Base-by-base conservation (phyloP, 208 protist species). In the Trypanosoma boissoni region DNA sequence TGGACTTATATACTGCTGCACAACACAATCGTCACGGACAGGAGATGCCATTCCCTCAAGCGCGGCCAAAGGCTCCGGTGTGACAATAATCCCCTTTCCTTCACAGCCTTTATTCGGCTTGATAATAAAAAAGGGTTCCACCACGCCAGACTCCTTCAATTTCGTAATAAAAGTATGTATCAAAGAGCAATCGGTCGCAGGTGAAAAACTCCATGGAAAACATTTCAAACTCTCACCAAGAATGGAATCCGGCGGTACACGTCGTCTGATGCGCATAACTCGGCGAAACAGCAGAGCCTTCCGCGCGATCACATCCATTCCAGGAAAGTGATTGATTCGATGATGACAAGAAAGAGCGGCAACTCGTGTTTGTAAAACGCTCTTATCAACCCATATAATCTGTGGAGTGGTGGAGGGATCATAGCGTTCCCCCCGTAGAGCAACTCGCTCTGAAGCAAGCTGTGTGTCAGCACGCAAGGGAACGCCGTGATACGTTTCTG, bases 311-410 rank as follows among this genome's bases (percentile, higher is more conserved):
- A 80, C 69, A 37, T 85, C 42, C 87, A 98, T 98, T 1, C 72
- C 76, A 1, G 88, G 72, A 55, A 96, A 98, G 75, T 98, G 96
- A 70, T 98, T 98, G 16, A 98, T 78, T 0, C 86, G 73, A 66
- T 98, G 93, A 37, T 72, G 79, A 29, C 62, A 74, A 20, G 54
- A 59, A 49, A 97, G 53, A 8, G 36, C 60, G 9, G 78, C 72
- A 1, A 98, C 81, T 26, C 86, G 69, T 2, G 77, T 45, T 7
- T 60, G 12, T 16, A 76, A 10, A 8, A 97, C 82, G 60, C 81
- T 95, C 28, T 76, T 82, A 56, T 98, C 96, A 0, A 79, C 58
- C 92, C 93, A 98, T 24, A 92, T 48, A 9, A 97, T 66, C 58
- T 97, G 85, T 24, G 75, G 84, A 12, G 73, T 80, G 2, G 73